Percentiles rank a stretch among this genome's conserved stretches.
These are phyloP conservation scores for Pleurotus citrinopileatus DNA, from an alignment of 768 basidiomycete genomes.

Conservation along the genomic window DNA sequence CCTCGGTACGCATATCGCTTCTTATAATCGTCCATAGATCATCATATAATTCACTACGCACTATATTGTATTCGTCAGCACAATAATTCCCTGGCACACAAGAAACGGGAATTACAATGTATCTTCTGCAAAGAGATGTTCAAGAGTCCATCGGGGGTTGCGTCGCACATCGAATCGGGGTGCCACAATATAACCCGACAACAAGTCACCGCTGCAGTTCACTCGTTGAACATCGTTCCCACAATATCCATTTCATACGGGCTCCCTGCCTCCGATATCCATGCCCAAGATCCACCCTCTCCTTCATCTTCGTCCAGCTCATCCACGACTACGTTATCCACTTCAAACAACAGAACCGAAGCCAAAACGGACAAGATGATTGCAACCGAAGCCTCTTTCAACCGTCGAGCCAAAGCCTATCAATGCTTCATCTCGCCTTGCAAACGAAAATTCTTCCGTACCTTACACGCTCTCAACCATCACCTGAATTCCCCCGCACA, in stretches of 20 bases:
- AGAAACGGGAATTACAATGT: conserved; percentile 22
- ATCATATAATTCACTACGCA: background rate
- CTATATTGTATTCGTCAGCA: conserved; percentile 21
- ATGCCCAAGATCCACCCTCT: conserved; percentile 19
- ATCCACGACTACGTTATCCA: too few species aligned
- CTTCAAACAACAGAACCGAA: too few species aligned
- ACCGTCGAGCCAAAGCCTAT: conserved; percentile 35
- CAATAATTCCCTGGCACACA: conserved; percentile 23
- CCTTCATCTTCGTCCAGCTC: too few species aligned
- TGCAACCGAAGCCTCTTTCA: conserved; percentile 34
- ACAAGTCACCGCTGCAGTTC: conserved; percentile 33
- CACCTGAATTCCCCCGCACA: conserved; percentile 37
- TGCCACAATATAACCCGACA: conserved; percentile 33
- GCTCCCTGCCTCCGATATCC: conserved; percentile 12
- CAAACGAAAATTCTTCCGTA: conserved; percentile 25
- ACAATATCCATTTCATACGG: conserved; percentile 32
- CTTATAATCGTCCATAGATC: too few species aligned
- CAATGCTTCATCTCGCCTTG: conserved; percentile 36
- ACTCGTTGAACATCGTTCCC: conserved; percentile 28
- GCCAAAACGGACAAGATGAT: too few species aligned
- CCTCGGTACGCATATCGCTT: conserved; percentile 16
- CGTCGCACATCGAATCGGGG: conserved; percentile 38
- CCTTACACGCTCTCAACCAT: conserved; percentile 27
- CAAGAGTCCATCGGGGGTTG: conserved; percentile 32
- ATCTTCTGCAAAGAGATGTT: conserved; percentile 31